Conservation (phyloP, 2,329 filamentous ascomycete species). For the Colletotrichum trifolii region DNA sequence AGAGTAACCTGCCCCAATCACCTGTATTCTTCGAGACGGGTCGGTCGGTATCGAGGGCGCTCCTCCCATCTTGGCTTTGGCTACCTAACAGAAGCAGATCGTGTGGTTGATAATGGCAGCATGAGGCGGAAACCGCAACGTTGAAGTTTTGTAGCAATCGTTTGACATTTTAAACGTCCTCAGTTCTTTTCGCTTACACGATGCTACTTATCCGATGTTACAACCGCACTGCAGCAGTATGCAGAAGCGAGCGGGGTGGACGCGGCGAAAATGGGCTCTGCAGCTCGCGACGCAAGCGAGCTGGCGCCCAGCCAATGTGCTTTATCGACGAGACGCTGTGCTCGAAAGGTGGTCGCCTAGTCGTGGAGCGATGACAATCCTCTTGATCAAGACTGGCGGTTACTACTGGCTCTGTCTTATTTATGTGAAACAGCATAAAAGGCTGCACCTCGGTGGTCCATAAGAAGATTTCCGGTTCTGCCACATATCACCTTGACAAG, state of each 20-base stretch:
- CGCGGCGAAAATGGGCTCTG: background rate
- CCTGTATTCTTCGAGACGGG: slow-evolving; percentile 47
- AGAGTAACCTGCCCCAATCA: slow-evolving; percentile 56
- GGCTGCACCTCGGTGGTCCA: no score
- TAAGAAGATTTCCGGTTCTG: no score
- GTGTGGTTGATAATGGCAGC: background rate
- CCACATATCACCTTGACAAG: no score
- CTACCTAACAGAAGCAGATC: background rate
- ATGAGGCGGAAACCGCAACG: no score
- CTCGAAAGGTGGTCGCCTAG: no score
- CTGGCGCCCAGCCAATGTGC: background rate
- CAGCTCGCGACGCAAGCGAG: background rate
- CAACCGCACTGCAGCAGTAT: background rate
- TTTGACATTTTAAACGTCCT: background rate
- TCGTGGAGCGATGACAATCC: no score
- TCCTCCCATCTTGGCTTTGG: slow-evolving; percentile 40
- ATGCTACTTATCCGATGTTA: background rate
- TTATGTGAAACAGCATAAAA: no score
- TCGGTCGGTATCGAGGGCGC: slow-evolving; percentile 47
- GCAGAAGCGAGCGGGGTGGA: background rate
- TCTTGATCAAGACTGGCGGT: no score
- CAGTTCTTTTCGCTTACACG: no score
- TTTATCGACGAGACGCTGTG: background rate
- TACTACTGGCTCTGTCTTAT: no score
- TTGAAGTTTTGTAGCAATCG: no score